Percentiles rank a stretch among this genome's conserved stretches.
phyloP scores from a whole-genome alignment of 495 filamentous ascomycete species.

The Lasiosphaeris hirsuta region DNA sequence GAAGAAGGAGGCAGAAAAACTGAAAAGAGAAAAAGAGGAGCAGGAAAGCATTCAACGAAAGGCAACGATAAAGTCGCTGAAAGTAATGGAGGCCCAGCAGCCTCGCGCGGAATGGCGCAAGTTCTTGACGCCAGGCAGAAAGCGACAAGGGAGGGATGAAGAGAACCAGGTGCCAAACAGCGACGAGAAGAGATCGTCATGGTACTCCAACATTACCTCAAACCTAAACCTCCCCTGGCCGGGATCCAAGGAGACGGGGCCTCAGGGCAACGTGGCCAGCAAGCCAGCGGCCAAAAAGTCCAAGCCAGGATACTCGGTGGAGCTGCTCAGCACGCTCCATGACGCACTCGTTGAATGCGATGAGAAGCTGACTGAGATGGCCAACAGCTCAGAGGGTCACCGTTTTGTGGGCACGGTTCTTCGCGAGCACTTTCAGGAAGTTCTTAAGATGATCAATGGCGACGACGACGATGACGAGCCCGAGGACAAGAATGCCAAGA shows the following conservation, averaged over 20 bases:
- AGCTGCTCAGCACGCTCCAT: conserved; percentile 37
- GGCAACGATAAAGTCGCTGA: neutral
- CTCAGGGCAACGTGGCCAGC: too few relatives aligned
- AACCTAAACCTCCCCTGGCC: neutral
- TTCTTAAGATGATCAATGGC: conserved; percentile 35
- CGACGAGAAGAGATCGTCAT: neutral
- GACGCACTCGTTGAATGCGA: conserved; percentile 33
- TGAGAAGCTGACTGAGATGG: conserved; percentile 18
- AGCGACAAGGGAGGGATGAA: neutral
- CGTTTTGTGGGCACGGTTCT: conserved; percentile 33
- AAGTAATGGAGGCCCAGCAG: neutral
- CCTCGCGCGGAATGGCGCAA: neutral
- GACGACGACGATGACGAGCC: conserved; percentile 13
- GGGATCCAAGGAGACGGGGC: too few relatives aligned
- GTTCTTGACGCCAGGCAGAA: neutral
- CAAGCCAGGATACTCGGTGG: conserved; percentile 23
- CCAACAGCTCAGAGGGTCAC: conserved; percentile 3
- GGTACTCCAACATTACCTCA: too few relatives aligned
- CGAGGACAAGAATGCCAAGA: neutral
- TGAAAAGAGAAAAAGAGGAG: neutral
- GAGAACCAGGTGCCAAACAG: neutral
- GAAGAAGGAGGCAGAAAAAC: neutral
- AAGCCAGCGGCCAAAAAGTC: conserved; percentile 4
- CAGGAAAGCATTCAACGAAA: too few relatives aligned
- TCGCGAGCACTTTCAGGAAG: conserved; percentile 38